These are phyloP conservation scores for Pythium rhizo-oryzae DNA, from an alignment of 352 stramenopile species.

Conservation along the genomic window DNA sequence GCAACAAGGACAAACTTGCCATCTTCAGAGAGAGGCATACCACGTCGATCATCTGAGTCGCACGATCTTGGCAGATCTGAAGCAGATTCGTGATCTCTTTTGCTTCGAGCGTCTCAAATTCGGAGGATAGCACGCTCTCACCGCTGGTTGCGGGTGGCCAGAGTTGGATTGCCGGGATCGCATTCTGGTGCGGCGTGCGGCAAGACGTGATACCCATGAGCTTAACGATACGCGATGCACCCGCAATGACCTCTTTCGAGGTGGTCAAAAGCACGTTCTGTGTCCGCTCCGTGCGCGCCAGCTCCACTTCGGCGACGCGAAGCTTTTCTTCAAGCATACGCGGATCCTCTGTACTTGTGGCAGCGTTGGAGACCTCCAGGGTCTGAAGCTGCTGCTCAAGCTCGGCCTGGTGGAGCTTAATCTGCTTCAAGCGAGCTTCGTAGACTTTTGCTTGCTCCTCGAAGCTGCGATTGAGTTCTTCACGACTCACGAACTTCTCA, in stretches of 20 bases:
- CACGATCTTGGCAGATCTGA: slow-evolving; percentile 78
- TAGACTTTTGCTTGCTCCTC: slow-evolving; percentile 86
- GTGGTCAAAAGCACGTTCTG: slow-evolving; percentile 67
- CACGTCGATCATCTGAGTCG: slow-evolving; percentile 69
- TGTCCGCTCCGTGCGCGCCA: slow-evolving; percentile 63
- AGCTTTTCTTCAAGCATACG: slow-evolving; percentile 72
- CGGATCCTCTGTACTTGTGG: slow-evolving; percentile 55
- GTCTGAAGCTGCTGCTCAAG: slow-evolving; percentile 71
- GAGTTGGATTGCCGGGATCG: slow-evolving; percentile 54
- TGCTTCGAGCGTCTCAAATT: slow-evolving; percentile 71
- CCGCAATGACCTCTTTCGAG: slow-evolving; percentile 77
- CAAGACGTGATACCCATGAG: slow-evolving; percentile 77
- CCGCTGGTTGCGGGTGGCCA: slow-evolving; percentile 66
- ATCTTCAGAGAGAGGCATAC: too few species aligned
- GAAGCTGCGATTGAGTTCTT: slow-evolving; percentile 80
- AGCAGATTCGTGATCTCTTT: slow-evolving; percentile 64
- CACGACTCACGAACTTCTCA: slow-evolving; percentile 77
- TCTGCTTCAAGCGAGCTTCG: slow-evolving; percentile 77
- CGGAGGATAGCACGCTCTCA: slow-evolving; percentile 52
- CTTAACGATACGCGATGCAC: slow-evolving; percentile 69
- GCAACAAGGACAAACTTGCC: too few species aligned
- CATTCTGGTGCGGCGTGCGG: slow-evolving; percentile 55
- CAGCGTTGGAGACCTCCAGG: slow-evolving; percentile 66
- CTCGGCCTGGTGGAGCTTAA: slow-evolving; percentile 71
- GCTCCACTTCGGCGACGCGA: slow-evolving; percentile 69